Conservation (phyloP, 2,329 filamentous ascomycete genomes). For the Aureobasidium sp. region DNA sequence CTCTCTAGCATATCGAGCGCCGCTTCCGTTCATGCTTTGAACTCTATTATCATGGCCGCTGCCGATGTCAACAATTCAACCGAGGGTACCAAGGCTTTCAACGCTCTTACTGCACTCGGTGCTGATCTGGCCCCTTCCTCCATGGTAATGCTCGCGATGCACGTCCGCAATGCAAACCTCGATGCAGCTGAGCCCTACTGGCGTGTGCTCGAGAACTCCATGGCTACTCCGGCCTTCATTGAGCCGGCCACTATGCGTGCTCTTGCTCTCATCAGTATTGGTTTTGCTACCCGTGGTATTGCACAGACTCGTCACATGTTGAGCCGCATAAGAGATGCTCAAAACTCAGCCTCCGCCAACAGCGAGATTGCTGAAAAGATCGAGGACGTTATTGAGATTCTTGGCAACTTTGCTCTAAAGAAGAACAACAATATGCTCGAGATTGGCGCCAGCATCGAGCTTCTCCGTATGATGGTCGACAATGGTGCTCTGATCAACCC, state of each 20-base stretch:
- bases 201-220: constrained; percentile 58
- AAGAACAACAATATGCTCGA: constrained; percentile 44
- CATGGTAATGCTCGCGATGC: constrained; percentile 77
- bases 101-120: constrained; percentile 42
- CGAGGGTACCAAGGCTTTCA: constrained; percentile 53
- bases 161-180: constrained; percentile 74
- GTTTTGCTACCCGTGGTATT: constrained; percentile 74
- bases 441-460: constrained; percentile 48
- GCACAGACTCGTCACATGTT: constrained; percentile 79
- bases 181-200: constrained; percentile 71
- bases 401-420: constrained; percentile 50
- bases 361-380: constrained; percentile 66
- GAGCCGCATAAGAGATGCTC: constrained; percentile 62
- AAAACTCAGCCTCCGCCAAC: constrained; percentile 37
- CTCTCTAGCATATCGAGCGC: constrained; percentile 54
- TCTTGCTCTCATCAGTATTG: constrained; percentile 77
- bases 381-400: constrained; percentile 73
- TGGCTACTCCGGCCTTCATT: constrained; percentile 60
- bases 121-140: constrained; percentile 48
- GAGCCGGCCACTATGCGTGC: constrained; percentile 88
- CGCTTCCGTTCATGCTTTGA: constrained; percentile 56
- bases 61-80: constrained; percentile 69
- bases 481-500: constrained; percentile 54
- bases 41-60: constrained; percentile 64
- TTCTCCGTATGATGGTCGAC: constrained; percentile 57